Base-by-base conservation (phyloP, 2,329 filamentous ascomycete genomes). In the Colletotrichum higginsianum region DNA sequence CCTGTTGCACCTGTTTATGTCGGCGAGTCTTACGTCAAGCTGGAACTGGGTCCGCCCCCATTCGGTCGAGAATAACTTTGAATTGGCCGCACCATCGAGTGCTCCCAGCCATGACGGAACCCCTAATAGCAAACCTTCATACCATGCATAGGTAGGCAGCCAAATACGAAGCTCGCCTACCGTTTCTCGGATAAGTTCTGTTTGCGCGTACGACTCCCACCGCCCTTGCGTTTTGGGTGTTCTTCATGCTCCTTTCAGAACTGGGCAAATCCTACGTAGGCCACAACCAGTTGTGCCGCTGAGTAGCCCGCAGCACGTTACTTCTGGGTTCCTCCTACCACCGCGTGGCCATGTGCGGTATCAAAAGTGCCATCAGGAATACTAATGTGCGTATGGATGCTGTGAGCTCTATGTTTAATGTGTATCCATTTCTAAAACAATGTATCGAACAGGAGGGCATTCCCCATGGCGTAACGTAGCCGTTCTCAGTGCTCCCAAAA, bases 401-500 rank as follows among this genome's bases (percentile, higher is more conserved):
- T 66, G 53, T 46, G 52, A 46, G 53, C 44, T 66, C 61, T 53
- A 70, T 47, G 11, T 66, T 9, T 49, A 60, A 46, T 40, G 21
- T 47, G 8, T 58, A n/a, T 16, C 50, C 26, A 38, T 18, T 52
- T 46, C 35, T 38, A 9, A 53, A 46, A 35, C 38, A 40, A 18
- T 15, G 40, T 21, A n/a, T 55, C 16, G 38, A 58, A 55, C 40
- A 35, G 35, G 49, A 70, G 55, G 67, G 62, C 66, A 70, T 65
- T 63, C 30, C 21, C 38, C 52, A 47, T 49, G 15, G 40, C 47
- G 63, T 66, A 18, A 55, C 47, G 55, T 66, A 21, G 44, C 40
- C 53, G 21, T 42, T 18, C n/a, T 40, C 62, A 12, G 46, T 61
- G 15, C 21, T 23, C 62, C 46, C 40, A 26, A 60, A 53, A 42